A percentile compares a stretch with the other conserved stretches of the same genome.
These are phyloP conservation scores for Austroboletus novae-zelandiae DNA, from an alignment of 1,284 basidiomycete species.

Conservation along the genomic window DNA sequence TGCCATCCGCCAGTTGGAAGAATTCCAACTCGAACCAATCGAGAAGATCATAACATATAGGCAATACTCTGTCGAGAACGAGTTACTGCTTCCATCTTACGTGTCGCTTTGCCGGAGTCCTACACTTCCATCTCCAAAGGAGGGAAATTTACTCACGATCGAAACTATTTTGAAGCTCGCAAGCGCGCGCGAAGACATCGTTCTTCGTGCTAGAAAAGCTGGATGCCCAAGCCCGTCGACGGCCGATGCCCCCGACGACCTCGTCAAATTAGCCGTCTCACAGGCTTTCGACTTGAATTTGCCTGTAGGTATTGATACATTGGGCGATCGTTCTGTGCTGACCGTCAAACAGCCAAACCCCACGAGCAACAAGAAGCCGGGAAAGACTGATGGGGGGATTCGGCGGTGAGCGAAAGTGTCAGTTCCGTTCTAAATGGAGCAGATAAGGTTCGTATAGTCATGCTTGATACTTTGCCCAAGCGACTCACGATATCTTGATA, in stretches of 20 bases:
- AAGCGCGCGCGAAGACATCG: conserved; percentile 52
- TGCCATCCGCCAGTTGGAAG: conserved; percentile 60
- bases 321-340: background rate
- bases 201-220: conserved; percentile 37
- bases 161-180: conserved; percentile 60
- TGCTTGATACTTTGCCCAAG: background rate
- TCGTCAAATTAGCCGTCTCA: conserved; percentile 34
- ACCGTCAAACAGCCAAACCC: conserved; percentile 1
- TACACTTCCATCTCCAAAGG: conserved; percentile 52
- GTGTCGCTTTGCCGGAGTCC: conserved; percentile 53
- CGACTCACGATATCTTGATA: background rate
- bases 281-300: conserved; percentile 35
- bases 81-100: conserved; percentile 56
- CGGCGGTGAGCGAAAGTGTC: too few species aligned
- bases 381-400: too few species aligned
- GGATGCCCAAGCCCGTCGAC: conserved; percentile 43
- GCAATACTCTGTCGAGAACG: conserved; percentile 48
- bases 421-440: too few species aligned
- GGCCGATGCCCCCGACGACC: conserved; percentile 33
- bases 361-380: background rate
- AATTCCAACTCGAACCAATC: conserved; percentile 56
- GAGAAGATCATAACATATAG: conserved; percentile 55
- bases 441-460: conserved; percentile 4
- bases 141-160: conserved; percentile 57
- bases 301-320: too few species aligned